Base-by-base conservation (phyloP, 108 stramenopile species). In the Skeletonema marinoi region DNA sequence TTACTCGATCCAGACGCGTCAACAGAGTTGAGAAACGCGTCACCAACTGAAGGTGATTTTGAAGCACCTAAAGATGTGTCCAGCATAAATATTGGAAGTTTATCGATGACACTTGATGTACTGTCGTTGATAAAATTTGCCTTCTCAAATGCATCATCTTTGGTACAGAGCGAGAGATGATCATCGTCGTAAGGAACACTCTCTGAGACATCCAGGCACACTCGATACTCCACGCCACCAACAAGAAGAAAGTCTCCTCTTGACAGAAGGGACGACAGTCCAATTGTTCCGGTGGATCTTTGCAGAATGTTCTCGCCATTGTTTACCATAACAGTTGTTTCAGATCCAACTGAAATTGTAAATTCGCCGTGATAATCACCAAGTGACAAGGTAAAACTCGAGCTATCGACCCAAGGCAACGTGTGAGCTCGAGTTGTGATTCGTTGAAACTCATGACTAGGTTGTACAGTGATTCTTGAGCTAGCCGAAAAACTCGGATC, bases 21-120 rank as follows among this genome's bases (percentile, higher is more conserved):
- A 33, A 80, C 65, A 7, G 89, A 88, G 39, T 74, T 86, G 4
- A 93, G 59, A 48, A 60, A 80, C 17, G 66, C 71, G 51, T 90
- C 88, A 3, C 93, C 93, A n/a, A 89, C 14, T 4, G 78, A 63
- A 51, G 89, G 80, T 31, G 70, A 70, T 60, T 67, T 78, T 19
- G 86, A 78, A 31, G 80, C 78, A 21, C 91, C 89, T 9, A 93
- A 60, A 7, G 86, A 69, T 14, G 93, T 92, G 78, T 93, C 91
- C 30, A 92, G 75, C 35, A 75, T 75, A 64, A 89, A 92, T 21
- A 90, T 61, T 29, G 87, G 87, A 46, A 82, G 65, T 33, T 78
- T 72, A 38, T 75, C 61, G 8, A 90, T 30, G 21, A 80, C 44
- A 68, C 67, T 29, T n/a, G 56, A 61, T 14, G 66, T 1, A 41